Evolutionary conservation across 352 stramenopile genomes (phyloP).

Genomic region (Pythium guiyangense): DNA sequence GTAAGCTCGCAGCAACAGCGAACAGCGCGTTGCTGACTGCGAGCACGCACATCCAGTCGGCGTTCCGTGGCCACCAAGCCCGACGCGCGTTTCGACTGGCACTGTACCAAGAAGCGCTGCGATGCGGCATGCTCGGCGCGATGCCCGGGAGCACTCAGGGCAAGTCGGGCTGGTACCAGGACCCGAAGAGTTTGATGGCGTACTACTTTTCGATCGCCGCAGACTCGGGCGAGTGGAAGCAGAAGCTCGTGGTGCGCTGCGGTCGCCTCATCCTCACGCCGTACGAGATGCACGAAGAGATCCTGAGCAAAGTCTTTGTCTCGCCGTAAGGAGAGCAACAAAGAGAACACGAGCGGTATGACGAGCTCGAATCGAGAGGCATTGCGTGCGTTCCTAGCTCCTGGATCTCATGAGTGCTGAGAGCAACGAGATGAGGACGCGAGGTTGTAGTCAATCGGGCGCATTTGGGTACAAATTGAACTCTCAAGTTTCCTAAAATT

Average conservation of each 20-base stretch:
- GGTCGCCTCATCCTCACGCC: slow-evolving; percentile 49
- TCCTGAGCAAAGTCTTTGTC: slow-evolving; percentile 29
- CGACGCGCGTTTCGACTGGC: slow-evolving; percentile 50
- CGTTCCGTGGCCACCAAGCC: slow-evolving; percentile 45
- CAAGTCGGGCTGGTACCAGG: slow-evolving; percentile 67
- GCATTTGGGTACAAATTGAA: too few relatives aligned
- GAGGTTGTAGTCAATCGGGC: too few relatives aligned
- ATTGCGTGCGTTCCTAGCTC: too few relatives aligned
- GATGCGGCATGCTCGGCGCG: slow-evolving; percentile 58
- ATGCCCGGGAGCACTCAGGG: slow-evolving; percentile 68
- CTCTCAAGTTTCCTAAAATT: too few relatives aligned
- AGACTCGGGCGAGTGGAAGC: slow-evolving; percentile 54
- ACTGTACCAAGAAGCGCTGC: slow-evolving; percentile 61
- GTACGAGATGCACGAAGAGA: slow-evolving; percentile 60
- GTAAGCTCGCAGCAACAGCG: background rate
- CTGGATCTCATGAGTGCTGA: too few relatives aligned
- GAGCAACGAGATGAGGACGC: too few relatives aligned
- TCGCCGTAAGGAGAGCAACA: background rate
- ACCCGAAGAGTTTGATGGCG: slow-evolving; percentile 64
- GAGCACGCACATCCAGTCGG: slow-evolving; percentile 45
- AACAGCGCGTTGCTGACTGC: slow-evolving; percentile 5
- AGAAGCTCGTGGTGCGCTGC: slow-evolving; percentile 57
- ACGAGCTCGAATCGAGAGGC: too few relatives aligned
- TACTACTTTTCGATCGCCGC: slow-evolving; percentile 69
- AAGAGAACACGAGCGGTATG: too few relatives aligned